Evolutionary conservation across 768 basidiomycete species (phyloP).

Genomic region (Lactifluus rugatus): DNA sequence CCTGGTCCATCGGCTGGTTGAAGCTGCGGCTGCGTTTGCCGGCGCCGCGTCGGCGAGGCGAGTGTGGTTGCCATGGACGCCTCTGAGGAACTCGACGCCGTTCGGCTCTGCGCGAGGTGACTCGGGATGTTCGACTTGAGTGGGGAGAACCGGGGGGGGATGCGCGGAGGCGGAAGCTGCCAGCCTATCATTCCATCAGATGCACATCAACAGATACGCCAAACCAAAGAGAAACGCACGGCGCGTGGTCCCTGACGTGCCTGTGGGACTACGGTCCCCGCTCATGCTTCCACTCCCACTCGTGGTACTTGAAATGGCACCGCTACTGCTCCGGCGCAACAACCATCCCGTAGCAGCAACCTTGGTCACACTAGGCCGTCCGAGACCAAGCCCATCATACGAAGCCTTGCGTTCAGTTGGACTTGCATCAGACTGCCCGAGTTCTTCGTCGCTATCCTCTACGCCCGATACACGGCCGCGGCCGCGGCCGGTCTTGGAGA

Average conservation of each 20-base stretch:
- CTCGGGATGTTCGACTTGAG: constrained; percentile 29
- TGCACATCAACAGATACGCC: background rate
- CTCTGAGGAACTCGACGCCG: constrained; percentile 43
- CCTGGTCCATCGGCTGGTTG: background rate
- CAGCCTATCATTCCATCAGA: constrained; percentile 34
- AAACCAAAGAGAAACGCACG: constrained; percentile 32
- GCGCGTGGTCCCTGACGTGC: constrained; percentile 53
- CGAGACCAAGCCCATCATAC: constrained; percentile 59
- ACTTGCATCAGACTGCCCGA: constrained; percentile 39
- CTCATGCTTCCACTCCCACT: constrained; percentile 46
- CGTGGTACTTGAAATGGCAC: constrained; percentile 51
- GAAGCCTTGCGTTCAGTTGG: constrained; percentile 47
- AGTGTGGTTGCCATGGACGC: constrained; percentile 27
- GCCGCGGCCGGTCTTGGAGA: constrained; percentile 23
- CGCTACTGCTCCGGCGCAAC: constrained; percentile 71
- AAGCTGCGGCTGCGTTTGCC: background rate
- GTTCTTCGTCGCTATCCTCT: constrained; percentile 52
- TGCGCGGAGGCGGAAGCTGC: constrained; percentile 42
- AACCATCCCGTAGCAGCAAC: constrained; percentile 43
- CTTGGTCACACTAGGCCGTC: constrained; percentile 36
- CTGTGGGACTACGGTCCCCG: constrained; percentile 37
- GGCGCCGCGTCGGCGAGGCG: constrained; percentile 3
- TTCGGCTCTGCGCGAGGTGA: constrained; percentile 34
- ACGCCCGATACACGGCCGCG: constrained; percentile 21
- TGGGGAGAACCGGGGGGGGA: constrained; percentile 41